Evolutionary conservation across 306 rosid species (phyloP).

Genomic region (Vigna trinervia): DNA sequence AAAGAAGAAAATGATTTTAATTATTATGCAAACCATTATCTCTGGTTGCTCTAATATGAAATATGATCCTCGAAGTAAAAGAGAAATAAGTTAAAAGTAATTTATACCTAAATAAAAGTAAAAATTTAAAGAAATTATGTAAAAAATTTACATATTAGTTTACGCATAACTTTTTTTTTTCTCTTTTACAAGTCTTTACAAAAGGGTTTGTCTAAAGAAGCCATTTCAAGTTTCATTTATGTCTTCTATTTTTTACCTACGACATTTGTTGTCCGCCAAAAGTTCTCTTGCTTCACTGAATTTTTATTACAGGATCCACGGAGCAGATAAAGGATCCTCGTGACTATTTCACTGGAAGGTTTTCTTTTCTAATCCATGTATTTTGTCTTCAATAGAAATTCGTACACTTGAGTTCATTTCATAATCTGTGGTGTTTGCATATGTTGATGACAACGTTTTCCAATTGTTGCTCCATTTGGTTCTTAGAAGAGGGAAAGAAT

Average conservation of each 20-base stretch:
- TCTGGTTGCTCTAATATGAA: not conserved
- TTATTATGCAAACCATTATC: not conserved
- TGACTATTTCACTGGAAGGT: slow-evolving; percentile 88
- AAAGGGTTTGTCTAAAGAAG: too few species aligned
- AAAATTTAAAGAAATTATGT: too few species aligned
- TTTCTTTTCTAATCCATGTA: not conserved
- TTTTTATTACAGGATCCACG: slow-evolving; percentile 62
- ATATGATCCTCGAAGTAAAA: not conserved
- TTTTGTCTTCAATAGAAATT: slow-evolving; percentile 8
- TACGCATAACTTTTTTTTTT: too few species aligned
- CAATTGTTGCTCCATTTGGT: slow-evolving; percentile 48
- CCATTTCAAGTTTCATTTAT: slow-evolving; percentile 10
- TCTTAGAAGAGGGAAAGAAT: slow-evolving; percentile 47
- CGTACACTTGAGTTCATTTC: not conserved
- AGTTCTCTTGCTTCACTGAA: slow-evolving; percentile 30
- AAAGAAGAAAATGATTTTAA: not conserved
- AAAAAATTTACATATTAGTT: too few species aligned
- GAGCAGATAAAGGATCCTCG: slow-evolving; percentile 69
- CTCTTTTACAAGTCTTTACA: too few species aligned
- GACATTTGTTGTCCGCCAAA: not conserved
- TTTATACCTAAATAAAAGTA: too few species aligned
- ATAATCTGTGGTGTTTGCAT: not conserved
- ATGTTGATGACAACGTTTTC: slow-evolving; percentile 30
- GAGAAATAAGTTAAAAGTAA: too few species aligned
- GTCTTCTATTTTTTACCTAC: slow-evolving; percentile 5